Percentiles rank a stretch among this genome's conserved stretches.
These are phyloP conservation scores for Fragilaria crotonensis DNA, from an alignment of 108 stramenopile species.

Conservation along the genomic window DNA sequence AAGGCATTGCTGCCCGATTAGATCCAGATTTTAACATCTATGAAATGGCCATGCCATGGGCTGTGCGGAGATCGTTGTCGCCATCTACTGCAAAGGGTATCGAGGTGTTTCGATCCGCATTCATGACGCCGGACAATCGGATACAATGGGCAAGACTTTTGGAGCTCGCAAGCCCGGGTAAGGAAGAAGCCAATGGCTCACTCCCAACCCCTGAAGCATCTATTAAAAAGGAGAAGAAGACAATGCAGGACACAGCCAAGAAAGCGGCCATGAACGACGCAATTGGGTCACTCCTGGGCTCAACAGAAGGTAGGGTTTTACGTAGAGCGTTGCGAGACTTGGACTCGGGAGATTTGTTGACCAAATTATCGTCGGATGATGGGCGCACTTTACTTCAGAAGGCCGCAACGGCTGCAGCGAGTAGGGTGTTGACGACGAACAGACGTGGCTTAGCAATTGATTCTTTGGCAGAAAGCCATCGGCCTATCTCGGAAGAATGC, in stretches of 20 bases:
- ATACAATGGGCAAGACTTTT: constrained; percentile 13
- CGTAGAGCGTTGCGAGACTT: constrained; percentile 5
- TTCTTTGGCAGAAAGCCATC: no score
- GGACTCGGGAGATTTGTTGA: constrained; percentile 6
- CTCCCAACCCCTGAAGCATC: background rate
- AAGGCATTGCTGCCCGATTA: constrained; percentile 63
- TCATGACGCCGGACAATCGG: constrained; percentile 7
- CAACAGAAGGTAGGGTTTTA: constrained; percentile 6
- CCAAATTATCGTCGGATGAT: constrained; percentile 6
- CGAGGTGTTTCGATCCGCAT: constrained; percentile 1
- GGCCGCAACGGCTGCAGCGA: no score
- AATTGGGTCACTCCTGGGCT: constrained; percentile 5
- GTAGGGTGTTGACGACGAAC: no score
- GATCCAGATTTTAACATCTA: constrained; percentile 71
- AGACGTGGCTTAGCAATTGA: no score
- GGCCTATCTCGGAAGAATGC: no score
- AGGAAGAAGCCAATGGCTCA: background rate
- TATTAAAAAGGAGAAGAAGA: background rate
- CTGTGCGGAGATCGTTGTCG: constrained; percentile 10
- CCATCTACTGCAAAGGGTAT: constrained; percentile 11
- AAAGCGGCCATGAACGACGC: constrained; percentile 10
- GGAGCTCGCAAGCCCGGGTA: constrained; percentile 2
- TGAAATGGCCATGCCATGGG: constrained; percentile 21
- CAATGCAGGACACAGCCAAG: background rate
- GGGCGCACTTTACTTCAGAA: no score